Evolutionary conservation across 176 grass and related monocot genomes (phyloP), one percentile per base, ranked within the genome.

Genomic region (Ensete glaucum): DNA sequence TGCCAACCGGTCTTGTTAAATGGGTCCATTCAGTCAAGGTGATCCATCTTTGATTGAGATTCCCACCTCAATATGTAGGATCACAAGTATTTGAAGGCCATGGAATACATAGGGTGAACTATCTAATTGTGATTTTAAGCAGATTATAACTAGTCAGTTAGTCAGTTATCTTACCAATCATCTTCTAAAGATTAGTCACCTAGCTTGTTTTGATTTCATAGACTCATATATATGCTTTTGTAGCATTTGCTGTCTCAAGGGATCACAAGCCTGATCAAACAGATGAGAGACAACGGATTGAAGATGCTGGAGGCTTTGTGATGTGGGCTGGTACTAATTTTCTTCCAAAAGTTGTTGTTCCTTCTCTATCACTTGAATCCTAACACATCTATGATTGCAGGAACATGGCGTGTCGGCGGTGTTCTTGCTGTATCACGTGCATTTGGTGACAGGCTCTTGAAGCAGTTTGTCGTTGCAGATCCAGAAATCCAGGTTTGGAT

Each of bases 401-500:
- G 92, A 17, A 92, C 89, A 26, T 96, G 92, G 92, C 85, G 92
- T 80, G 92, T 96, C 0, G 92, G 89, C 25, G 92, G 92, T 56
- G 73, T 96, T 51, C 92, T 96, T 66, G 92, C 92, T 14, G 92
- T 92, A 43, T 96, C 92, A 54, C 89, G 92, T 23, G 87, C 92
- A 49, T 96, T 96, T 60, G 92, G 92, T 80, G 92, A 96, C 11
- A 92, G 90, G 3, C 87, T 92, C 12, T 79, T 96, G 63, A 96
- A 96, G 73, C 89, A 96, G 72, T 96, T 89, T 68, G 92, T 96
- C 24, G 92, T 96, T 58, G 92, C 89, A 24, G 89, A 96, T 75
- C 92, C 92, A 51, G 89, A 96, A 58, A 96, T 96, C 50, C 86
- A 89, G 92, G 92, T 96, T n/a, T 75, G 67, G 56, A 20, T 62